Evolutionary conservation across 2,329 filamentous ascomycete species (phyloP).

Genomic region (Monosporascus sp.): DNA sequence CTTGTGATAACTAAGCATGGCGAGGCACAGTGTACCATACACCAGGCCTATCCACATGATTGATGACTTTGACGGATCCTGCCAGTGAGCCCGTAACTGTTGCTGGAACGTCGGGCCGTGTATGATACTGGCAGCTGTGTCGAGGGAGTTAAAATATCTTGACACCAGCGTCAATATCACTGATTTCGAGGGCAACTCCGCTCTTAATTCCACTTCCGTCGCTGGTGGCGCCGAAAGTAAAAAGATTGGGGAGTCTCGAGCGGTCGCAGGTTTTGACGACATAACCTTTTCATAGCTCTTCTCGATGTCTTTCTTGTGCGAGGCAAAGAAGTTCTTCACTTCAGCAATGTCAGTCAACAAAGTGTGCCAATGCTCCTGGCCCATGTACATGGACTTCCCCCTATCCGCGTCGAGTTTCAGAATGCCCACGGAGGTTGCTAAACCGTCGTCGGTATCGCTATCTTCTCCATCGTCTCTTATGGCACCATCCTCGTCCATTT

Average conservation of each 20-base stretch:
- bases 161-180: constrained; percentile 80
- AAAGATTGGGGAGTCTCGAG: constrained; percentile 65
- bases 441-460: constrained; percentile 63
- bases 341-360: constrained; percentile 80
- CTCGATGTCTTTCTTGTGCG: constrained; percentile 84
- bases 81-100: constrained; percentile 61
- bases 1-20: constrained; percentile 73
- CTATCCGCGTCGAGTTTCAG: constrained; percentile 75
- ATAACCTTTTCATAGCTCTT: constrained; percentile 73
- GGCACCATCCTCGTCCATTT: constrained; percentile 49
- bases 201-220: constrained; percentile 70
- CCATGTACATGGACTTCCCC: constrained; percentile 74
- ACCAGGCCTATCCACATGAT: constrained; percentile 75
- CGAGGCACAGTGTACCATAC: constrained; percentile 70
- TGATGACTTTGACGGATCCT: constrained; percentile 64
- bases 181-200: constrained; percentile 72
- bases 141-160: constrained; percentile 83
- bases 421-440: constrained; percentile 70
- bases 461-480: constrained; percentile 51
- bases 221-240: constrained; percentile 70
- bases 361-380: constrained; percentile 78
- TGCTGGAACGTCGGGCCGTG: constrained; percentile 82
- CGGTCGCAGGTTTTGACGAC: constrained; percentile 56
- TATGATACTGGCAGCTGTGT: constrained; percentile 66
- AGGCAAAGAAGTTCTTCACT: constrained; percentile 83